phyloP scores from a whole-genome alignment of 2,329 filamentous ascomycete genomes.

The Colletotrichum costaricense region DNA sequence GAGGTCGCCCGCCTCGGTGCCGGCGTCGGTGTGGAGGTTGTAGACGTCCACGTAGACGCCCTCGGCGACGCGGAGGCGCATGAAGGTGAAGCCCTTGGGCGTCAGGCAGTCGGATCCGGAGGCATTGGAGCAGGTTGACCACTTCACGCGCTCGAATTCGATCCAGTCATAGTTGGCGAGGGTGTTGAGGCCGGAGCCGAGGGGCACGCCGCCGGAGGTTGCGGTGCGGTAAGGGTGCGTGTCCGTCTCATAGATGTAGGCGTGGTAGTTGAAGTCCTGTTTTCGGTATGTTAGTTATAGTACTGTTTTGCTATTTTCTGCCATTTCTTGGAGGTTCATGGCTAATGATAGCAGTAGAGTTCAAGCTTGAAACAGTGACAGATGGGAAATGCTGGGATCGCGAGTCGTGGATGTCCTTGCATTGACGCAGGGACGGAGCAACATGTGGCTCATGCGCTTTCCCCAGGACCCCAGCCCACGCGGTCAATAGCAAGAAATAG shows the following conservation, averaged over 20 bases:
- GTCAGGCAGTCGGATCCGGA: constrained; percentile 72
- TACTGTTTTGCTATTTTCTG: background rate
- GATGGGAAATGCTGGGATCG: background rate
- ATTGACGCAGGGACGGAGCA: constrained; percentile 2
- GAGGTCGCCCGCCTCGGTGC: constrained; percentile 63
- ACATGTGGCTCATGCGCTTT: constrained; percentile 12
- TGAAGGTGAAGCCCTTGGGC: constrained; percentile 77
- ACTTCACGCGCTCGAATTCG: constrained; percentile 67
- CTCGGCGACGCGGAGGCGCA: constrained; percentile 65
- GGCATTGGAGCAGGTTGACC: constrained; percentile 67
- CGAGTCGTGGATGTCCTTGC: constrained; percentile 1
- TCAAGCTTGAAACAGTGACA: constrained; percentile 18
- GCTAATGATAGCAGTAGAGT: background rate
- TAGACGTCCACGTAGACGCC: constrained; percentile 72
- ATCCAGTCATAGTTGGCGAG: constrained; percentile 69
- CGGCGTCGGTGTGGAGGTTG: constrained; percentile 76
- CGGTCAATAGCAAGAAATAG: background rate
- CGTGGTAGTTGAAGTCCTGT: constrained; percentile 65
- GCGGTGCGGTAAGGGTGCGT: constrained; percentile 69
- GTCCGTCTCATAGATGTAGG: constrained; percentile 70
- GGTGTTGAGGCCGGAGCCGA: constrained; percentile 74
- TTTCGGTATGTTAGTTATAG: background rate
- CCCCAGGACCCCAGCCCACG: background rate
- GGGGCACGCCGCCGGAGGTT: constrained; percentile 72
- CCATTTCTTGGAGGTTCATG: background rate